Base-by-base conservation (phyloP, 2,329 filamentous ascomycete genomes). In the Aureobasidium uvarum region DNA sequence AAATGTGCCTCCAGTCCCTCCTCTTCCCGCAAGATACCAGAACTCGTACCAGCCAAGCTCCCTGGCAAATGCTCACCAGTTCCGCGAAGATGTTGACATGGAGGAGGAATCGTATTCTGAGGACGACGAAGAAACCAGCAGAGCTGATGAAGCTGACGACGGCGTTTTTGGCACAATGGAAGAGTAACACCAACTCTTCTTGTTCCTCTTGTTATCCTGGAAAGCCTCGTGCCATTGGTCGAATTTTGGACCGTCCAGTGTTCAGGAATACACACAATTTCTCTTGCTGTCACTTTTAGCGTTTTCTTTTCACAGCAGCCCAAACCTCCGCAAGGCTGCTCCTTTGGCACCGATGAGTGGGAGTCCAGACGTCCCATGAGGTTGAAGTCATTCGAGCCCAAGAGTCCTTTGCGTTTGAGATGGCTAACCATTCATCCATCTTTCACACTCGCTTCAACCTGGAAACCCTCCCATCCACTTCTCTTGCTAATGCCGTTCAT, bases 121-220 rank as follows among this genome's bases (percentile, higher is more conserved):
- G 69, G 86, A 87, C 66, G 81, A 84, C 69, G 72, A 70, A 23
- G 73, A 74, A 74, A 69, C 68, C 74, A 74, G 66, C 84, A 85
- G 64, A 85, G 85, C 59, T 85, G 89, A 96, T 71, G 93, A 96
- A 71, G 92, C 96, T 68, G 94, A 98, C 70, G 93, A 97, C 70
- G 93, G 93, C 74, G 90, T 98, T 72, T 99, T 99, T 81, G 93
- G 93, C 66, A 86, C 87, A 71, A 98, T 98, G 94, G 95, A 99
- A 79, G 92, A 96, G 77, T 95, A 83, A 67, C 23, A 25, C 13
- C 31, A 39, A 39, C 33, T 31, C 36, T 23, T 33, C 33, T 41
- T 41, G 1, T 25, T 38, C 7, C 28, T 55, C 13, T 38, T 46
- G 11, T 46, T 56, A 6, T 45, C 11, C 38, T 52, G 51, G 39